Evolutionary conservation across 192 early-diverging fungal genomes (phyloP).

Genomic region (Ambispora gerdemannii): DNA sequence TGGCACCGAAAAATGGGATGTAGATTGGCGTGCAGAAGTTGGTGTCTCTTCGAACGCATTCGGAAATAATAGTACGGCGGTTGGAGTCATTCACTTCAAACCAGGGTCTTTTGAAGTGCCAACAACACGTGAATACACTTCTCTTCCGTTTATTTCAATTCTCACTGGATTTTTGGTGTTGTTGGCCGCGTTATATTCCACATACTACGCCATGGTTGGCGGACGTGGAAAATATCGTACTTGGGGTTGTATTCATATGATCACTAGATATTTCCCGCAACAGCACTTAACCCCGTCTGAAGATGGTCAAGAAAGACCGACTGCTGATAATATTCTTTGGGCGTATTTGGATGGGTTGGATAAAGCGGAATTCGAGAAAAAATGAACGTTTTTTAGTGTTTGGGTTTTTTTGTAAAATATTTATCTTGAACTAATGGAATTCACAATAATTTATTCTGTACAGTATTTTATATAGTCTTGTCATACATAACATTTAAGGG

Average conservation of each 20-base stretch:
- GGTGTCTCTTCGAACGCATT: slow-evolving; percentile 10
- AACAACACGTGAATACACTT: slow-evolving; percentile 5
- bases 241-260: slow-evolving; percentile 1
- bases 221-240: slow-evolving; percentile 22
- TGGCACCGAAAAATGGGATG: slow-evolving; percentile 8
- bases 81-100: slow-evolving; percentile 25
- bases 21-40: slow-evolving; percentile 16
- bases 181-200: slow-evolving; percentile 6
- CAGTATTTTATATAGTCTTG: background rate
- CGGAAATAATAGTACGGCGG: slow-evolving; percentile 2
- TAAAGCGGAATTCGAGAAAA: slow-evolving; percentile 18
- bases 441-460: background rate
- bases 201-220: slow-evolving; percentile 7
- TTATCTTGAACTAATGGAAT: background rate
- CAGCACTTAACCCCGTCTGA: background rate
- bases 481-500: background rate
- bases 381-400: no score
- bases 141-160: background rate
- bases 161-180: slow-evolving; percentile 21
- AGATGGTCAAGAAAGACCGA: slow-evolving; percentile 8
- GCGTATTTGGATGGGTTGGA: slow-evolving; percentile 20
- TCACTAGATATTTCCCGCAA: slow-evolving; percentile 24
- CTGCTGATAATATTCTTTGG: slow-evolving; percentile 21
- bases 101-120: slow-evolving; percentile 9
- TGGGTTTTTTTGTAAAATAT: background rate